Percentiles rank a stretch among this genome's conserved stretches.
These are phyloP conservation scores for Saussurea involucrata DNA, from an alignment of 129 eudicot genomes.

Conservation along the genomic window DNA sequence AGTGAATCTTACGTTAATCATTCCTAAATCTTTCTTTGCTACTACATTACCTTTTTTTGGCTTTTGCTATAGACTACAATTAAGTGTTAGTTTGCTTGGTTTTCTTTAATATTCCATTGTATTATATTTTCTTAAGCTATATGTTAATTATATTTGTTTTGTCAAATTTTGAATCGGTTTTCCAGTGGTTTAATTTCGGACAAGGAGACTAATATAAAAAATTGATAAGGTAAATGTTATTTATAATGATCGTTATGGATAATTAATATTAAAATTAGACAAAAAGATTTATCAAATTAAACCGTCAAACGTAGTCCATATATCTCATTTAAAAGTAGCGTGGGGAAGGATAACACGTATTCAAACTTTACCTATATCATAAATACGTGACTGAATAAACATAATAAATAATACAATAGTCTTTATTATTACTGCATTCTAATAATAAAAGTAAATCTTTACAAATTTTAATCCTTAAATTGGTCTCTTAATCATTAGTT, in stretches of 20 bases:
- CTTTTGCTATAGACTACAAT: not conserved
- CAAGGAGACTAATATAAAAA: not conserved
- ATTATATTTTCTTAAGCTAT: too few species aligned
- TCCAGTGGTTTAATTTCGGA: not conserved
- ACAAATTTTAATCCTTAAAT: not conserved
- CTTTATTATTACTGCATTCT: not conserved
- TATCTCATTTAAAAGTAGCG: too few species aligned
- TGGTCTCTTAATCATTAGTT: not conserved
- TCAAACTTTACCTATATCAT: not conserved
- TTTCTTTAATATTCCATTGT: too few species aligned
- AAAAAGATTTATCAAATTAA: too few species aligned
- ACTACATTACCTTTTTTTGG: not conserved
- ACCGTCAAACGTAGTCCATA: too few species aligned
- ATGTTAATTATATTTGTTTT: too few species aligned
- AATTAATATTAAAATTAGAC: too few species aligned
- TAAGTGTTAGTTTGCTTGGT: not conserved
- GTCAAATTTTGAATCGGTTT: not conserved
- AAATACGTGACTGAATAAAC: not conserved
- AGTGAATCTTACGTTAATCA: slow-evolving; percentile 3
- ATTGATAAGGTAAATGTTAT: not conserved
- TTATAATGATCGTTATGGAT: too few species aligned
- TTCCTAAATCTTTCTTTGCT: not conserved
- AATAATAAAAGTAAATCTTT: too few species aligned
- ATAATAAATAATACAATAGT: too few species aligned
- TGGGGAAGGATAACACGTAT: not conserved